phyloP scores from a whole-genome alignment of 495 filamentous ascomycete species.

The Podospora pseudoanserina region DNA sequence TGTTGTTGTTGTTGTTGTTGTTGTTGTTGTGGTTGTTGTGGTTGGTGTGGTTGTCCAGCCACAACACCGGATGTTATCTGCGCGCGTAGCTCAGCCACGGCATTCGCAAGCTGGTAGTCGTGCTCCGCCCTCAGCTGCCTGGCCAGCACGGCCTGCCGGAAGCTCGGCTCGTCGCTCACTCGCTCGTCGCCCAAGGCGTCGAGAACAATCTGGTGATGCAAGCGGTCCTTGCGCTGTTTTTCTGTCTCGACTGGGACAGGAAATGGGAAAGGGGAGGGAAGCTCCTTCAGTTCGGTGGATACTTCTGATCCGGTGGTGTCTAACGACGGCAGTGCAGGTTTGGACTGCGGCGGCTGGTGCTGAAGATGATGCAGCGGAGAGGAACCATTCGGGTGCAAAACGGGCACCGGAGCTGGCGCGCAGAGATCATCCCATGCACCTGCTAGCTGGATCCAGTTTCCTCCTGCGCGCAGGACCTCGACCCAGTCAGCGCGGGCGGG shows the following conservation, averaged over 20 bases:
- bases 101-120: constrained; percentile 41
- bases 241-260: constrained; percentile 40
- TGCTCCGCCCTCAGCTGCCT: constrained; percentile 53
- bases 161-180: constrained; percentile 60
- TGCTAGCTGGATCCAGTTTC: constrained; percentile 62
- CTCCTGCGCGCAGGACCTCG: constrained; percentile 61
- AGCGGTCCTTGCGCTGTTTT: constrained; percentile 48
- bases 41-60: not conserved
- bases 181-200: constrained; percentile 63
- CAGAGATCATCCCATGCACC: constrained; percentile 68
- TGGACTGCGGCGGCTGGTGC: not conserved
- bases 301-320: not conserved
- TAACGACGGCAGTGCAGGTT: not conserved
- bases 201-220: constrained; percentile 58
- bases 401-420: constrained; percentile 58
- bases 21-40: no score
- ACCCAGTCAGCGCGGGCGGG: constrained; percentile 76
- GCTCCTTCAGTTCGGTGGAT: not conserved
- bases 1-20: no score
- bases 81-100: constrained; percentile 17
- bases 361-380: not conserved
- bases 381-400: constrained; percentile 21
- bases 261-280: not conserved
- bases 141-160: constrained; percentile 58
- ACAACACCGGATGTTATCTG: not conserved